A percentile compares a stretch with the other conserved stretches of the same genome.
Conservation (phyloP, 441 rosid species). For the Pelargonium fulgidum region DNA sequence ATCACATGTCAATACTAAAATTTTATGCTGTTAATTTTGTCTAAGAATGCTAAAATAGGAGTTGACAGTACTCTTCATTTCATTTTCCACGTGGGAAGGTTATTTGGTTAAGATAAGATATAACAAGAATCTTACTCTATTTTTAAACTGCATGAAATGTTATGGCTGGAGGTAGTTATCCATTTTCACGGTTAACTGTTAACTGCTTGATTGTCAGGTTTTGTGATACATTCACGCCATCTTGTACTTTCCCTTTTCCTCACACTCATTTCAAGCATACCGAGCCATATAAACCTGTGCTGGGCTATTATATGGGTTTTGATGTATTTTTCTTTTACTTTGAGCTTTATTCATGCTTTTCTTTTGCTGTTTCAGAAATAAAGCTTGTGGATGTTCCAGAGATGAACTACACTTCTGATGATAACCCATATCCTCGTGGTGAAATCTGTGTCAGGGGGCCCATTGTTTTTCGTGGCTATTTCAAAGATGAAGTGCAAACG, state of each 20-base stretch:
- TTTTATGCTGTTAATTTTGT: background rate
- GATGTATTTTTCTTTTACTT: conserved; percentile 10
- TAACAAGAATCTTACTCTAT: background rate
- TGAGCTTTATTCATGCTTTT: conserved; percentile 10
- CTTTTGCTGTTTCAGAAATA: conserved; percentile 53
- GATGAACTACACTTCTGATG: conserved; percentile 89
- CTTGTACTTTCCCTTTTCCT: no score
- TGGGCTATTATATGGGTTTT: background rate
- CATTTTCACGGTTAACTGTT: conserved; percentile 10
- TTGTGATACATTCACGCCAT: background rate
- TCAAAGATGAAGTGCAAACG: conserved; percentile 96
- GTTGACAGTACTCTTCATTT: background rate
- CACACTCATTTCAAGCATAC: background rate
- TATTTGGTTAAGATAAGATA: background rate
- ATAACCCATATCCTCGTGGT: conserved; percentile 88
- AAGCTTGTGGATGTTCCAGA: conserved; percentile 96
- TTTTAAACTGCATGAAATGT: background rate
- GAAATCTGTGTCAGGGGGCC: conserved; percentile 99
- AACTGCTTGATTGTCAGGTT: background rate
- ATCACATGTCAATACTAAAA: conserved; percentile 5
- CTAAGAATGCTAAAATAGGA: background rate
- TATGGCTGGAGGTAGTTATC: background rate
- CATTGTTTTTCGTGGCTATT: conserved; percentile 68
- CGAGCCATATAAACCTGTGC: background rate
- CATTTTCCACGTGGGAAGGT: conserved; percentile 1